Evolutionary conservation across 75 land plant species (phyloP), one percentile per base, ranked within the genome.

Genomic region (Sequoiadendron giganteum): DNA sequence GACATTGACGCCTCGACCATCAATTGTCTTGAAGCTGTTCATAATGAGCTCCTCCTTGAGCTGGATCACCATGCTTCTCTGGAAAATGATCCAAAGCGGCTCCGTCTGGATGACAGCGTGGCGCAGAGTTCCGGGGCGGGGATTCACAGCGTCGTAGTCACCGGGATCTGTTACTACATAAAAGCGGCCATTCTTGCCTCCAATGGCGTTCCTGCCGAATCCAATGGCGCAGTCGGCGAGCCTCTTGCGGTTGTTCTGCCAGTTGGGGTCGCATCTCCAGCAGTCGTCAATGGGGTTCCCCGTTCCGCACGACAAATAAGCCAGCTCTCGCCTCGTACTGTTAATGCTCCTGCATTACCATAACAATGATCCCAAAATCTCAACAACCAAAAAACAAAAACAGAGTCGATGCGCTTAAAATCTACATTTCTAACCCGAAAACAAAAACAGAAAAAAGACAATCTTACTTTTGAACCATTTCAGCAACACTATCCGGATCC

Each of bases 181-280:
- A 30, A 84, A 65, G 9, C 42, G 39, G 1, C 91, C 91, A 5
- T 85, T 61, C 55, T 85, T 82, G 25, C 91, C 91, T 32, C 91
- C 90, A 21, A 68, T 39, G 30, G 91, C 91, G 15, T 86, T 84
- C 4, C 83, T 61, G 52, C 90, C 90, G 39, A 90, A 90, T 16
- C 91, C 91, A 43, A 90, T 90, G 87, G 91, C 91, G 87, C 91
- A 90, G 36, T 89, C 91, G 21, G 91, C 91, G 3, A 90, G 87
- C 84, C 78, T 16, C 87, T 85, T 90, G 21, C 91, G 84, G 80
- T 89, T 79, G 55, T 18, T 39, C 43, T 86, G 55, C 91, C 91
- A 90, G 88, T 89, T 36, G 48, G 91, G 76, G 65, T 89, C 91
- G 45, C 91, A 68, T 34, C 91, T 68, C 91, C 91, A 89, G 70